Evolutionary conservation across 169 alveolate species (phyloP), one percentile per base, ranked within the genome.

Genomic region (Toxoplasma gondii): DNA sequence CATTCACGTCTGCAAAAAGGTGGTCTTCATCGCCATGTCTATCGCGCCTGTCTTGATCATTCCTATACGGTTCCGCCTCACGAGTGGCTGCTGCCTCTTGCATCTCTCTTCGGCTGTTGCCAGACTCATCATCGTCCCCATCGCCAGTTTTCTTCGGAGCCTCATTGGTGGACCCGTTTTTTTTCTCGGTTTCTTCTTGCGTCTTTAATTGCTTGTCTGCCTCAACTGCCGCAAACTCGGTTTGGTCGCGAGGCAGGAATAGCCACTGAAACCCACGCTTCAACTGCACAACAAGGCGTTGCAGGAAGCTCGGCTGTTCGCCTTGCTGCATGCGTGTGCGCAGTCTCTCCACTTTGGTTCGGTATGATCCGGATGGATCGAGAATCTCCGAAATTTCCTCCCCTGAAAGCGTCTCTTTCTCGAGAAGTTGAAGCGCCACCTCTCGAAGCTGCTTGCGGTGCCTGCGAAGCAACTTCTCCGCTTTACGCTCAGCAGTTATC

Each of bases 351-450:
- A 90, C 74, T 69, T 90, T 41, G 4, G n/a, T 39, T 19, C 74
- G 29, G 69, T 83, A 84, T 36, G 53, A 53, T 36, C 94, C 92
- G 49, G 81, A 92, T 0, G 96, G 97, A 49, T 95, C 96, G 31
- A 96, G 81, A 27, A 96, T 78, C 5, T 88, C 95, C 44, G 91
- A 93, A 34, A 97, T 96, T 82, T 97, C 98, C 58, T 97, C 98
- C n/a, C 98, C 98, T 17, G 98, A 94, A 41, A 97, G 93, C 24
- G 98, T 97, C 96, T 97, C 98, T 90, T 94, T 94, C 78, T 97
- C 98, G 53, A 97, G 93, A 74, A 97, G 95, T n/a, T 93, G 94
- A 54, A 92, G 90, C n/a, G 98, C 98, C 53, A 97, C 84, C 54
- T 58, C 93, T 90, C 96, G 97, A 58, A 97, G 94, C 94, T 97